Base-by-base conservation (phyloP, 345 rosid species). In the Eucalyptus brandiana region DNA sequence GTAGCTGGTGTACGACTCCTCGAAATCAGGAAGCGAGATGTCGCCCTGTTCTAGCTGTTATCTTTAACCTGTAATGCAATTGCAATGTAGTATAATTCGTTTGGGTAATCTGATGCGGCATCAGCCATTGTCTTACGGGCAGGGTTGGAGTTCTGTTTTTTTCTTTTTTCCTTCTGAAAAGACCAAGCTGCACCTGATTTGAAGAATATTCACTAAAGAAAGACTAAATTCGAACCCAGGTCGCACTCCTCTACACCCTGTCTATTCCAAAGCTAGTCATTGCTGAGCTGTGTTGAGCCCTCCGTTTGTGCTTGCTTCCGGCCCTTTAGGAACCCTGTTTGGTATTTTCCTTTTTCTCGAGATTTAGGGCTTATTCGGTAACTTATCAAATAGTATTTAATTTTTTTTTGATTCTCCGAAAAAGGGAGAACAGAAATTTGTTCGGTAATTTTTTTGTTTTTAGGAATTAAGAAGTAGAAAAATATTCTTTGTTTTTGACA, bases 361-460 rank as follows among this genome's bases (percentile, higher is more conserved):
- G 4, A 19, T 53, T 7, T 53, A 18, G 8, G 23, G 56, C 1
- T 53, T 53, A 19, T 19, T 53, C 21, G 26, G 0, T 53, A 19
- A 53, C 0, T 0, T 19, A 4, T 7, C 11, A 8, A 19, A 19
- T 53, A 1, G 10, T 53, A 19, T 53, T 53, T 8, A 26, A 53
- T 53, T 19, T 53, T 53, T 1, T 53, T 53, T 53, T 53, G 10
- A 8, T 53, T 53, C 5, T 19, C 0, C 4, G 8, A 53, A 53
- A 1, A 53, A 53, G 0, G 1, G 11, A 19, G 26, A 53, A 53
- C 0, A 53, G 4, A 53, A 53, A 53, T 19, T 19, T 53, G 10
- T 53, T 53, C 0, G 5, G 24, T 21, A 18, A 7, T 3, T 53
- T 53, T 19, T 19, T 53, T 53, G 1, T 19, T 19, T 53, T 53